Base-by-base conservation (phyloP, 805 yeast genomes). In the Cyberlindnera sargentensis region DNA sequence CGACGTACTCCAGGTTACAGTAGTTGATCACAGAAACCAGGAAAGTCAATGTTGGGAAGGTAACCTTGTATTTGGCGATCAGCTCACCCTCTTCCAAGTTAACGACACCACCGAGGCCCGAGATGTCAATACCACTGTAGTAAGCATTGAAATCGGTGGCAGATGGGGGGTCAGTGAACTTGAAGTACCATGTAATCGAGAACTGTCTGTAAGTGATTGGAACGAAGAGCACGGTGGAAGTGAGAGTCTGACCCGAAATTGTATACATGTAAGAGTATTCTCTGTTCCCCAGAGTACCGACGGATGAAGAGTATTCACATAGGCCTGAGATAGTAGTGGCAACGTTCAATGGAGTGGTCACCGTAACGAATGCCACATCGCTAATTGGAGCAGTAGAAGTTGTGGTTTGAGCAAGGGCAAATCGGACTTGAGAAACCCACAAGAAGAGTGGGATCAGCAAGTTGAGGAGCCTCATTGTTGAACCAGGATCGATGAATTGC, bases 31-130 rank as follows among this genome's bases (percentile, higher is more conserved):
- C 33, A 4, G 46, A 36, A 7, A 38, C 26, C 25, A 40, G 28
- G 25, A 15, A 39, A 7, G 46, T 45, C 15, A 40, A 29, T 5
- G 15, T 10, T 30, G 49, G 41, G n/a, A 45, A 33, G 8, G 43
- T 32, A 7, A 43, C 41, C 4, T 32, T 15, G 37, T 52, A 52
- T 11, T 43, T 29, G 8, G 39, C 40, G 27, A 47, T 31, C 36
- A 45, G 40, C 3, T 47, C 36, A 44, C 52, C 52, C 10, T 45
- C 43, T 15, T 50, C 47, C 34, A 52, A 41, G 46, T 52, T 52
- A 10, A 47, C 54, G 10, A 11, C 28, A 37, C 50, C 56, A 6
- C 24, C 15, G 9, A 41, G 8, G 25, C 37, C 37, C 5, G 35
- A 5, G 15, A 46, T 9, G n/a, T 37, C 33, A 11, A 39, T 10